phyloP scores from a whole-genome alignment of 1,284 basidiomycete species.

The Xerocomus minutiporus region DNA sequence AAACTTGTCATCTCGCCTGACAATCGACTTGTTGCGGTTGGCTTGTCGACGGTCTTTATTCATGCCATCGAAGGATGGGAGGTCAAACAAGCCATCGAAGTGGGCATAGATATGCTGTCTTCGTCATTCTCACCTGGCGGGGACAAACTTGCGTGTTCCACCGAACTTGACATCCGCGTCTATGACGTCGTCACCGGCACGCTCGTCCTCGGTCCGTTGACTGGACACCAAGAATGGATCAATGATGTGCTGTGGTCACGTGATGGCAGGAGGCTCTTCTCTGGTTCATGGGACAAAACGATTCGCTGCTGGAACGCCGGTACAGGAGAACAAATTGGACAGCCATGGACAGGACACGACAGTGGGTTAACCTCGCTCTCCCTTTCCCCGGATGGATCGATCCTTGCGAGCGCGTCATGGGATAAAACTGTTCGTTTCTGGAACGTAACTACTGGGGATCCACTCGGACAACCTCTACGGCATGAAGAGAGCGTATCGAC shows the following conservation, averaged over 20 bases:
- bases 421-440: conserved; percentile 9
- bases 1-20: too few species aligned
- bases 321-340: conserved; percentile 1
- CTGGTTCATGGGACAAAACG: neutral
- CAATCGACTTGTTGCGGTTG: too few species aligned
- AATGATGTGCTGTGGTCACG: conserved; percentile 1
- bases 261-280: neutral
- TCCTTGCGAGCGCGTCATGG: too few species aligned
- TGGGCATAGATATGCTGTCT: too few species aligned
- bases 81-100: too few species aligned
- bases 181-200: neutral
- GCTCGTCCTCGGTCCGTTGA: neutral
- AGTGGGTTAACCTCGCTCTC: neutral
- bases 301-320: neutral
- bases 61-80: too few species aligned
- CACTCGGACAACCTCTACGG: neutral
- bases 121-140: neutral
- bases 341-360: neutral
- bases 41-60: too few species aligned
- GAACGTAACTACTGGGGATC: too few species aligned
- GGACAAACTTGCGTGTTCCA: neutral
- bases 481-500: too few species aligned
- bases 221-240: neutral
- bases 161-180: neutral
- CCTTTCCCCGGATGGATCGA: neutral